Percentiles rank a stretch among this genome's conserved stretches.
phyloP scores from a whole-genome alignment of 192 early-diverging fungal species.

The Coemansia biformis region DNA sequence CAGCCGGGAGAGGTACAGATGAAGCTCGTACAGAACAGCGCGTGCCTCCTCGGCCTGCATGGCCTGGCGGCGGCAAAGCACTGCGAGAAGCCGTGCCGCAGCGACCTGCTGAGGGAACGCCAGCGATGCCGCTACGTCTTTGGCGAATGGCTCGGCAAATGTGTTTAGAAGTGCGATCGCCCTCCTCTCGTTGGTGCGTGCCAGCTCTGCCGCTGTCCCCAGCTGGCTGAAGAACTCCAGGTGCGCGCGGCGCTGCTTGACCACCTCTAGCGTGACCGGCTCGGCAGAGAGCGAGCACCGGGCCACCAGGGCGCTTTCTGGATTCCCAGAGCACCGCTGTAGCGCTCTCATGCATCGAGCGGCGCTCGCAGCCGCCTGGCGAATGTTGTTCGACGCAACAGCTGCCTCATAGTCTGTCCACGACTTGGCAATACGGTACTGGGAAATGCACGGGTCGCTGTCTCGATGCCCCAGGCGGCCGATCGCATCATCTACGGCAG shows the following conservation, averaged over 20 bases:
- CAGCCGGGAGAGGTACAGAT: conserved; percentile 20
- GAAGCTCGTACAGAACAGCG: conserved; percentile 21
- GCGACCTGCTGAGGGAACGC: conserved; percentile 25
- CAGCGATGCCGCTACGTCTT: neutral
- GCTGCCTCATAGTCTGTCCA: conserved; percentile 34
- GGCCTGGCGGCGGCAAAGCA: conserved; percentile 4
- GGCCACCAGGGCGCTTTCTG: neutral
- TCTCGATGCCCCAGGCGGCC: neutral
- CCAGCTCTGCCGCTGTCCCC: conserved; percentile 10
- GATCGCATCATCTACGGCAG: conserved; percentile 1
- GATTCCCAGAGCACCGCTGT: neutral
- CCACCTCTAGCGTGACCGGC: conserved; percentile 14
- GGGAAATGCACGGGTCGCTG: conserved; percentile 1
- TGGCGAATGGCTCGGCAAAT: conserved; percentile 2
- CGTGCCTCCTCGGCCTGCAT: conserved; percentile 1
- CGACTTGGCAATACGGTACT: conserved; percentile 20
- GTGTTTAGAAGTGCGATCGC: conserved; percentile 6
- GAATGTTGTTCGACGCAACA: conserved; percentile 7
- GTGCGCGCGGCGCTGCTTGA: conserved; percentile 11
- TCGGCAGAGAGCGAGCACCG: conserved; percentile 24
- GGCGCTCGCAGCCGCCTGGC: conserved; percentile 6
- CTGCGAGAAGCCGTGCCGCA: conserved; percentile 20
- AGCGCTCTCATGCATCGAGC: conserved; percentile 5
- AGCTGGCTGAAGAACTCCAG: conserved; percentile 10
- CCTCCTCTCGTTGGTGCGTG: neutral